These are phyloP conservation scores for Cyclanthera cordifolia DNA, from an alignment of 306 rosid species.

Conservation along the genomic window DNA sequence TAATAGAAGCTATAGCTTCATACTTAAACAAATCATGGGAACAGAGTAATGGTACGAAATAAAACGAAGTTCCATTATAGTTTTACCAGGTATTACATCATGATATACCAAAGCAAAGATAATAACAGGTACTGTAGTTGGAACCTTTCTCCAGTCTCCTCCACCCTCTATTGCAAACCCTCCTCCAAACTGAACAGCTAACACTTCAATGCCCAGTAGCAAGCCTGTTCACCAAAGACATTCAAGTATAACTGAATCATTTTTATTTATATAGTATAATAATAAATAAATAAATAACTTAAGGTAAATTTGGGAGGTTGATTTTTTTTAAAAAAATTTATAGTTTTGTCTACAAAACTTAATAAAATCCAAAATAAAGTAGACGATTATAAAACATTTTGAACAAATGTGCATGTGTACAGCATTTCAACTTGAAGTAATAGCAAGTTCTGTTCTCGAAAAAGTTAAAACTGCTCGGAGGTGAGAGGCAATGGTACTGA, in stretches of 20 bases:
- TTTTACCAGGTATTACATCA: constrained; percentile 56
- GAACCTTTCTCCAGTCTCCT: constrained; percentile 40
- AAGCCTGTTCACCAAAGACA: constrained; percentile 34
- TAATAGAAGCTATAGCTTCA: background rate
- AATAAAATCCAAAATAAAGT: background rate
- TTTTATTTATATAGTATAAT: too few species aligned
- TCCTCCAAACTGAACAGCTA: constrained; percentile 40
- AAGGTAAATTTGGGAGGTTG: background rate
- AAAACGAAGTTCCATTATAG: background rate
- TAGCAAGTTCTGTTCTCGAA: background rate
- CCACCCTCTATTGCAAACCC: constrained; percentile 40
- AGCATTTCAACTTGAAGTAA: background rate
- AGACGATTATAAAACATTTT: background rate
- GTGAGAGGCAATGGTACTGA: background rate
- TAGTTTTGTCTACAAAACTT: too few species aligned
- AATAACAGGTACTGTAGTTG: constrained; percentile 38
- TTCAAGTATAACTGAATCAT: background rate
- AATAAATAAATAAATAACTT: background rate
- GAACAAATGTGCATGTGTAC: background rate
- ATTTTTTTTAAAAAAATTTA: background rate
- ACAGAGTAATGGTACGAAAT: background rate
- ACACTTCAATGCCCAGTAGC: constrained; percentile 43
- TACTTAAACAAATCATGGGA: background rate
- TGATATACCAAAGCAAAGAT: constrained; percentile 59
- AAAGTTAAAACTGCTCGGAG: background rate